Percentiles rank a stretch among this genome's conserved stretches.
Evolutionary conservation across 2,329 filamentous ascomycete genomes (phyloP).

Genomic region (Blastomyces percursus): DNA sequence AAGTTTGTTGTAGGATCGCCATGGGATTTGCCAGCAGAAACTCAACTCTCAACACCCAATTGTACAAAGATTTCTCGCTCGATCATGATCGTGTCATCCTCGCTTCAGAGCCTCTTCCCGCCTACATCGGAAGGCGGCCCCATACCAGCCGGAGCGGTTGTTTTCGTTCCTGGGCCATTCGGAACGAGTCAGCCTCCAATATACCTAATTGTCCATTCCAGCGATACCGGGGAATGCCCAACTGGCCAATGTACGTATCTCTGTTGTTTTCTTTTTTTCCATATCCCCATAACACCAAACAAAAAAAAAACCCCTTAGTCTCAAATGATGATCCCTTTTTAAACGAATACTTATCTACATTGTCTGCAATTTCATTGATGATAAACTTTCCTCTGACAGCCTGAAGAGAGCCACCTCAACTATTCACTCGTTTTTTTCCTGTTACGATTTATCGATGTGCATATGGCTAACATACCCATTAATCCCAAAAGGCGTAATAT

Average conservation of each 20-base stretch:
- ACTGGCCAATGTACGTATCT: constrained; percentile 70
- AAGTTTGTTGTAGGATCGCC: constrained; percentile 28
- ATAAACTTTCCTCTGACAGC: constrained; percentile 70
- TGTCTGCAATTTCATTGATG: constrained; percentile 92
- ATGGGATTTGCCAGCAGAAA: constrained; percentile 27
- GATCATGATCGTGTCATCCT: constrained; percentile 58
- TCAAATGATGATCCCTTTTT: constrained; percentile 69
- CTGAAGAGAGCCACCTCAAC: constrained; percentile 51
- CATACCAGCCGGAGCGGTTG: constrained; percentile 54
- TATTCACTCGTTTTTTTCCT: constrained; percentile 5
- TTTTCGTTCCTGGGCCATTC: constrained; percentile 29
- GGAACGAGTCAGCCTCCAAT: constrained; percentile 36
- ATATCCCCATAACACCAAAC: constrained; percentile 7
- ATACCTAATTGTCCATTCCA: constrained; percentile 63
- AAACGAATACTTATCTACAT: constrained; percentile 99
- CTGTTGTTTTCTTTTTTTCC: constrained; percentile 10
- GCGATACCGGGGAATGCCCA: constrained; percentile 87
- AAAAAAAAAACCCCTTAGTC: constrained; percentile 13
- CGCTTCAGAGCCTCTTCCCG: constrained; percentile 57
- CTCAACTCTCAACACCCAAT: constrained; percentile 8
- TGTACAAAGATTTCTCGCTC: constrained; percentile 44
- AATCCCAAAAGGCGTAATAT: constrained; percentile 43
- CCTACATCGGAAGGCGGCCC: constrained; percentile 62
- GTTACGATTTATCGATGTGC: background rate
- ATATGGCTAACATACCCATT: constrained; percentile 8